Evolutionary conservation across 352 stramenopile species (phyloP), one percentile per base, ranked within the genome.

Genomic region (Pythium monospermum): DNA sequence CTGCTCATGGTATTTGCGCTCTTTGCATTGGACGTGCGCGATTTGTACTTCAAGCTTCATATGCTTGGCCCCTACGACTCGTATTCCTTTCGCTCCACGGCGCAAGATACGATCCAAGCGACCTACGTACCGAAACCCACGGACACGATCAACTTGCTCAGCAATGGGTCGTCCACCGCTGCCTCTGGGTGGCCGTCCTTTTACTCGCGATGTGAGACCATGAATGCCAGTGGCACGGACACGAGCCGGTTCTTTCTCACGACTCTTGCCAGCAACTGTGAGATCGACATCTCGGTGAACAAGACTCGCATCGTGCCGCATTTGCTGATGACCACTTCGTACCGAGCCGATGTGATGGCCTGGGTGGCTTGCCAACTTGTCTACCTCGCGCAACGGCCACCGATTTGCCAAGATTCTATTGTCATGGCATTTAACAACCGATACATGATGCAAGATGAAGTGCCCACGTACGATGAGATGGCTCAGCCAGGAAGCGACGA

Each of bases 351-450:
- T 22, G 73, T 73, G 2, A 66, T 87, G 44, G 69, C 73, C 4
- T 83, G 73, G 76, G 36, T 57, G 0, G 67, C 69, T 11, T 87
- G 76, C 47, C 57, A 76, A 28, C 54, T 85, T 6, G 45, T 87
- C 21, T 69, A 68, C 43, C 45, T 64, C 22, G 40, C 82, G 23
- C 69, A 69, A 15, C 70, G 75, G 32, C 76, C 76, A 1, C 62
- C 64, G 10, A 66, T 85, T 13, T 87, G 76, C 47, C 67, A 77
- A 28, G 71, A 69, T 12, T 35, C 64, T 11, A 67, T 85, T 26
- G 76, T 82, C 10, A 66, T 65, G 4, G 52, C 67, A 15, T 85
- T 87, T 26, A 35, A 33, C 15, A 57, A 63, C 10, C 71, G 71
- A 19, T 84, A 82, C 47, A 45, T 36, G 8, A 66, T 30, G 54